These are phyloP conservation scores for Chlorella sp. DNA, from an alignment of 139 green algal genomes.

Conservation along the genomic window DNA sequence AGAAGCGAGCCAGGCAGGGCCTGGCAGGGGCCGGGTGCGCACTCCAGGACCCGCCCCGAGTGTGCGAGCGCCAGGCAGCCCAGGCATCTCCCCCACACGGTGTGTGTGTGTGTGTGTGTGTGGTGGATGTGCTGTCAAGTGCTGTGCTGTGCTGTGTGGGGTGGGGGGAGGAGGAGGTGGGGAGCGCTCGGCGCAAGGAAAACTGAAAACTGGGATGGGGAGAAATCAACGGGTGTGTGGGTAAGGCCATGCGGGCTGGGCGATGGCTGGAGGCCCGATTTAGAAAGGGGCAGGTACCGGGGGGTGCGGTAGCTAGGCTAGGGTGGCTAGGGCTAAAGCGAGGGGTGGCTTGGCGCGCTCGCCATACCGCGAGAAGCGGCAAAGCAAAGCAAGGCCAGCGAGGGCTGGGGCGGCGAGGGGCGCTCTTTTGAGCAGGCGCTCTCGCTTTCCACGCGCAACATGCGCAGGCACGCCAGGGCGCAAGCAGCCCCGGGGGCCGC, in stretches of 20 bases:
- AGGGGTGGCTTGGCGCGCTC: neutral
- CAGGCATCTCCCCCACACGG: neutral
- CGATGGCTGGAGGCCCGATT: neutral
- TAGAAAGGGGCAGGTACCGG: neutral
- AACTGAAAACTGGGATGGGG: neutral
- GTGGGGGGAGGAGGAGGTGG: neutral
- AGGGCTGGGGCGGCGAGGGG: no score
- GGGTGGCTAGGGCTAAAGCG: no score
- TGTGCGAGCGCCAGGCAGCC: no score
- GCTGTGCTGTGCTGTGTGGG: neutral
- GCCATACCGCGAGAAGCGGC: neutral
- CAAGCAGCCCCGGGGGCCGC: no score
- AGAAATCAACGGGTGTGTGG: neutral
- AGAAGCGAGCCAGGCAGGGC: neutral
- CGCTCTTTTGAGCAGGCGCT: no score
- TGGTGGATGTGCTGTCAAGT: neutral
- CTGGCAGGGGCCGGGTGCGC: neutral
- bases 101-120: neutral
- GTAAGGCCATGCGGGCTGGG: neutral
- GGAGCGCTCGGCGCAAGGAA: neutral
- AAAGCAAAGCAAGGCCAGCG: neutral
- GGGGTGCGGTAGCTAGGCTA: neutral
- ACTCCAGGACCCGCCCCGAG: no score
- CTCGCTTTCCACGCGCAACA: no score
- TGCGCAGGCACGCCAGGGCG: no score